These are phyloP conservation scores for Fraxinus excelsior DNA, from an alignment of 257 asterid species.

Conservation along the genomic window DNA sequence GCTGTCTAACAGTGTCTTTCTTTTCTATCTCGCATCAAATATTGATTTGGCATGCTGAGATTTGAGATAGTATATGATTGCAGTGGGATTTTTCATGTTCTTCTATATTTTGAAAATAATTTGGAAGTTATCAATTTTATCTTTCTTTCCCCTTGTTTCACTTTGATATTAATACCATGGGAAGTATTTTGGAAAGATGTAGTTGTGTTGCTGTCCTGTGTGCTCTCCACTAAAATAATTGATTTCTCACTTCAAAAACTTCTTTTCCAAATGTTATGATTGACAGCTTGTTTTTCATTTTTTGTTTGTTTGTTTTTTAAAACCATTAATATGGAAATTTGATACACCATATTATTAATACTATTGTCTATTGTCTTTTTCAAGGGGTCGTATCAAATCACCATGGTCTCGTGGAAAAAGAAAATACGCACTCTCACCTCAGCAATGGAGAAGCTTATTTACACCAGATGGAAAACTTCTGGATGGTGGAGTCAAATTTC, in stretches of 20 bases:
- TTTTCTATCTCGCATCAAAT: neutral
- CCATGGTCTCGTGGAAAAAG: slow-evolving; percentile 95
- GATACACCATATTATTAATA: slow-evolving; percentile 23
- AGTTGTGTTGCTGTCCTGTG: neutral
- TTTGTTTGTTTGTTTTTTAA: no score
- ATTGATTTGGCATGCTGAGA: neutral
- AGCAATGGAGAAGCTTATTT: slow-evolving; percentile 78
- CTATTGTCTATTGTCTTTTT: slow-evolving; percentile 29
- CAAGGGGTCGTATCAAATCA: slow-evolving; percentile 76
- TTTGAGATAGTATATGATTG: neutral
- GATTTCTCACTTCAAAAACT: neutral
- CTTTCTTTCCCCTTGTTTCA: neutral
- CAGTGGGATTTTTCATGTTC: neutral
- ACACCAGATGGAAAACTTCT: slow-evolving; percentile 81
- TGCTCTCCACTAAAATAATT: slow-evolving; percentile 10
- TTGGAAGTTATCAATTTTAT: neutral
- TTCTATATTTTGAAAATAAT: neutral
- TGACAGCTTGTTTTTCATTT: neutral
- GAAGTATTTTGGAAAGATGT: neutral
- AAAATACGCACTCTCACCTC: slow-evolving; percentile 71
- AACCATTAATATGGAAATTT: slow-evolving; percentile 16
- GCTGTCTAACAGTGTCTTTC: neutral
- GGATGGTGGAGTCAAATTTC: slow-evolving; percentile 74
- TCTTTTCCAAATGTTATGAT: neutral
- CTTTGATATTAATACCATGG: neutral